Evolutionary conservation across 352 stramenopile genomes (phyloP).

Genomic region (Globisporangium spiculum): DNA sequence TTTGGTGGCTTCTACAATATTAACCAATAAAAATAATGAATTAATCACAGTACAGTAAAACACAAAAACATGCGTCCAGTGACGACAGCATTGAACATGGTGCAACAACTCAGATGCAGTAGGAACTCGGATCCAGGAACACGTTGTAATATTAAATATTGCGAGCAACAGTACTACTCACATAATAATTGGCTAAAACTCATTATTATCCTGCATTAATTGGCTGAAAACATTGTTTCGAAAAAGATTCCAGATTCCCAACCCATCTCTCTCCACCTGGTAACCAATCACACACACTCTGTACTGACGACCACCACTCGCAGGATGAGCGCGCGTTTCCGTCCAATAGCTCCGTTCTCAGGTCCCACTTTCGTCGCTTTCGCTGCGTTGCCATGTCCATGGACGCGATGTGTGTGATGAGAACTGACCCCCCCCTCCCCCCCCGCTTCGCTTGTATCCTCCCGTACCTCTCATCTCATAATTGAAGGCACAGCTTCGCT

Average conservation of each 20-base stretch:
- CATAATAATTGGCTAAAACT: background rate
- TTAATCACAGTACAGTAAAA: background rate
- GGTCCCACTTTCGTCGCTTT: background rate
- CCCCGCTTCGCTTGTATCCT: too few species aligned
- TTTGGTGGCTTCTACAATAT: conserved; percentile 1
- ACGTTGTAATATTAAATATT: background rate
- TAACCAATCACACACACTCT: background rate
- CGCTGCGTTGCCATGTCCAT: background rate
- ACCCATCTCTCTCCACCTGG: background rate
- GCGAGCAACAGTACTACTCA: background rate
- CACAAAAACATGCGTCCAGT: background rate
- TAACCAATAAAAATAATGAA: background rate
- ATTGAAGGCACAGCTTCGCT: background rate
- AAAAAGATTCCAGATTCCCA: background rate
- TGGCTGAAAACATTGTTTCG: background rate
- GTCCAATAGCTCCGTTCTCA: background rate
- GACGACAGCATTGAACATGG: background rate
- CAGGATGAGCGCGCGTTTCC: background rate
- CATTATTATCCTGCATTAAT: background rate
- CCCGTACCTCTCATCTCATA: too few species aligned
- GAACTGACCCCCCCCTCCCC: too few species aligned
- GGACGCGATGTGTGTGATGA: too few species aligned
- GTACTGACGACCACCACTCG: background rate
- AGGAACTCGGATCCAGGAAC: background rate
- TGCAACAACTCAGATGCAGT: background rate